A percentile compares a stretch with the other conserved stretches of the same genome.
These are phyloP conservation scores for Trichodelitschia bisporula DNA, from an alignment of 495 filamentous ascomycete genomes.

Conservation along the genomic window DNA sequence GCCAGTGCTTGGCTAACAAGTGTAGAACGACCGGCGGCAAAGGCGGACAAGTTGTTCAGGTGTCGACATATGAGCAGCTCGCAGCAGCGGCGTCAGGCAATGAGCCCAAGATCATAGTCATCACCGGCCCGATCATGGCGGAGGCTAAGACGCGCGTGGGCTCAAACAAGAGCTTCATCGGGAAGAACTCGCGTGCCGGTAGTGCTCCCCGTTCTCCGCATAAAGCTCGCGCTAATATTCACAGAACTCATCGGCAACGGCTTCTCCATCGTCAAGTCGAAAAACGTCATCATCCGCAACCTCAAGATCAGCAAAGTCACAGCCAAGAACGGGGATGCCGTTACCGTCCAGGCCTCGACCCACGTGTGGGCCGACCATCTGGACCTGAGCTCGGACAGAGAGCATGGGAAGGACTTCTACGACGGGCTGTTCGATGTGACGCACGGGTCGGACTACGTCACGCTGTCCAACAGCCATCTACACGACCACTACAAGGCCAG, in stretches of 20 bases:
- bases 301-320: slow-evolving; percentile 31
- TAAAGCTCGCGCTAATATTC: neutral
- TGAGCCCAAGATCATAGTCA: slow-evolving; percentile 5
- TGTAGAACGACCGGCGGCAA: slow-evolving; percentile 30
- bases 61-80: slow-evolving; percentile 25
- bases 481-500: slow-evolving; percentile 43
- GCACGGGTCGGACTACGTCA: slow-evolving; percentile 27
- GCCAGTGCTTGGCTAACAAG: no score
- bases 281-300: slow-evolving; percentile 39
- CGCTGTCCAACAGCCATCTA: slow-evolving; percentile 25
- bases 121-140: slow-evolving; percentile 5
- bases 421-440: slow-evolving; percentile 40
- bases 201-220: slow-evolving; percentile 1
- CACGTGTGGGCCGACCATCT: slow-evolving; percentile 49
- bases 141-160: slow-evolving; percentile 5
- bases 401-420: slow-evolving; percentile 29
- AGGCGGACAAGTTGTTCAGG: slow-evolving; percentile 32
- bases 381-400: slow-evolving; percentile 29
- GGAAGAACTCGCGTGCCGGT: slow-evolving; percentile 6
- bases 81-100: slow-evolving; percentile 6
- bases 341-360: slow-evolving; percentile 27
- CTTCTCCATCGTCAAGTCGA: slow-evolving; percentile 21
- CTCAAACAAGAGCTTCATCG: slow-evolving; percentile 11
- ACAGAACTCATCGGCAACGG: slow-evolving; percentile 21
- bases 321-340: slow-evolving; percentile 32